Percentiles rank a stretch among this genome's conserved stretches.
Conservation (phyloP, 2,329 filamentous ascomycete species). For the Penicillium concentricum region DNA sequence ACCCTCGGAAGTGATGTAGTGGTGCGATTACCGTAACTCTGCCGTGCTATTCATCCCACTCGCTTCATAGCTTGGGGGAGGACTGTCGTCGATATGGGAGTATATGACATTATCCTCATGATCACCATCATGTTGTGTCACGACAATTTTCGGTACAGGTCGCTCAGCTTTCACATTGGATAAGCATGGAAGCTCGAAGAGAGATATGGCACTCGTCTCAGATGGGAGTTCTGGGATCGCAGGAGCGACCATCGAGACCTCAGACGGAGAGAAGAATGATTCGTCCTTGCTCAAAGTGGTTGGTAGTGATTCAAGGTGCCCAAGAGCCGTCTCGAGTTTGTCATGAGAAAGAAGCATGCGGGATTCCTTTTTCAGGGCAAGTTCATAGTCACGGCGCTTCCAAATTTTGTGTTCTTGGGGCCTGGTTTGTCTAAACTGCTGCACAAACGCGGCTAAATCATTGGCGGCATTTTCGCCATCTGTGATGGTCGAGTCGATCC, state of each 20-base stretch:
- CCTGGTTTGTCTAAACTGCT: conserved; percentile 16
- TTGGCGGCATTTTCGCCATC: conserved; percentile 36
- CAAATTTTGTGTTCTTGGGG: conserved; percentile 19
- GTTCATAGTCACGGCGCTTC: conserved; percentile 16
- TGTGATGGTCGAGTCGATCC: conserved; percentile 28
- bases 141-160: conserved; percentile 3
- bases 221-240: not conserved
- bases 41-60: not conserved
- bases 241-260: not conserved
- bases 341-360: conserved; percentile 18
- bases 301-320: conserved; percentile 10
- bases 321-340: conserved; percentile 21
- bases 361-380: conserved; percentile 15
- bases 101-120: not conserved
- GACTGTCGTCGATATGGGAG: not conserved
- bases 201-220: not conserved
- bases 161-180: not conserved
- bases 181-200: not conserved
- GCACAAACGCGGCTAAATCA: conserved; percentile 27
- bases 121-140: conserved; percentile 2
- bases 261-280: not conserved
- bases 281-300: not conserved
- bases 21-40: not conserved
- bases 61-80: conserved; percentile 1
- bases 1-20: not conserved